Percentiles rank a stretch among this genome's conserved stretches.
Evolutionary conservation across 1,284 basidiomycete species (phyloP).

Genomic region (Marasmius oreades): DNA sequence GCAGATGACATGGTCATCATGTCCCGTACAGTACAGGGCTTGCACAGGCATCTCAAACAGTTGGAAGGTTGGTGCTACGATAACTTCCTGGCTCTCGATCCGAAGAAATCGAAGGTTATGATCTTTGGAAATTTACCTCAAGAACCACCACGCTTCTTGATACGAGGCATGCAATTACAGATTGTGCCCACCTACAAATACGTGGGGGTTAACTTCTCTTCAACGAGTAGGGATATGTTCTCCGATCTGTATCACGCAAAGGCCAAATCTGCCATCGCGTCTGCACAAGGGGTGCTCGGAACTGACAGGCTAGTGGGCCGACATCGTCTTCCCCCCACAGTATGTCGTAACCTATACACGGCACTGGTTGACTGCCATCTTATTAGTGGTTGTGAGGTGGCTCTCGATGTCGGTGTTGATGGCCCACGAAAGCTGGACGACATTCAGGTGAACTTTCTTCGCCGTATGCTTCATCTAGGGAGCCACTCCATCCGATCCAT

Average conservation of each 20-base stretch:
- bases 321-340: slow-evolving; percentile 16
- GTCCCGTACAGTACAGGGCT: not conserved
- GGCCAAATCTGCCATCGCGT: too few species aligned
- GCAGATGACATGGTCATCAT: not conserved
- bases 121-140: not conserved
- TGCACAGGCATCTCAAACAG: not conserved
- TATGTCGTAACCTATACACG: slow-evolving; percentile 21
- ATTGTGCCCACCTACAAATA: slow-evolving; percentile 14
- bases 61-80: not conserved
- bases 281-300: slow-evolving; percentile 16
- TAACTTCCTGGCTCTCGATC: not conserved
- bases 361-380: slow-evolving; percentile 29
- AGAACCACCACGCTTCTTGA: not conserved
- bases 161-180: not conserved
- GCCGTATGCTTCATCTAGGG: slow-evolving; percentile 20
- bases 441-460: slow-evolving; percentile 19
- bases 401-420: slow-evolving; percentile 24
- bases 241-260: slow-evolving; percentile 17
- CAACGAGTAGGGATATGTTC: slow-evolving; percentile 16
- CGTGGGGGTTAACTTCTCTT: slow-evolving; percentile 18
- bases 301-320: slow-evolving; percentile 18
- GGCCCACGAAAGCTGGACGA: slow-evolving; percentile 10
- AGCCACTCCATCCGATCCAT: slow-evolving; percentile 9
- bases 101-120: not conserved
- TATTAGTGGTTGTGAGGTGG: slow-evolving; percentile 20